phyloP scores from a whole-genome alignment of 768 basidiomycete genomes.

The Lanmaoa rubissima region DNA sequence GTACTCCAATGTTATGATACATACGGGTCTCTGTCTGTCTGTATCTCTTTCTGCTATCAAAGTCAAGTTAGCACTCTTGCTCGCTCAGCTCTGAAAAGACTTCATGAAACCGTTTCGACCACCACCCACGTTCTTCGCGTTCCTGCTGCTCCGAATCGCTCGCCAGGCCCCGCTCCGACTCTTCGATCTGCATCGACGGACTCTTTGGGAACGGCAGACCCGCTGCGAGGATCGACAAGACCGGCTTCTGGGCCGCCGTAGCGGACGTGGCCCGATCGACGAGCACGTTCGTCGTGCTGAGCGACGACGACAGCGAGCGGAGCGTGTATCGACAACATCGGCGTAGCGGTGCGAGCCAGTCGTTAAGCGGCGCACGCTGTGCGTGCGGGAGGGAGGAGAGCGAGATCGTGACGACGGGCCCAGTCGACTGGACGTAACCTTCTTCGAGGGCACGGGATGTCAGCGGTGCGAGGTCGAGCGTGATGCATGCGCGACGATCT shows the following conservation, averaged over 20 bases:
- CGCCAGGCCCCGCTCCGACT: conserved; percentile 28
- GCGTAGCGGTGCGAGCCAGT: conserved; percentile 53
- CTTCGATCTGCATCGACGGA: conserved; percentile 59
- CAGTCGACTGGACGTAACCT: conserved; percentile 34
- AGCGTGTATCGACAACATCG: conserved; percentile 50
- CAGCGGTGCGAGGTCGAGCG: conserved; percentile 53
- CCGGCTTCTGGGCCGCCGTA: conserved; percentile 33
- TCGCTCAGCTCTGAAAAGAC: conserved; percentile 54
- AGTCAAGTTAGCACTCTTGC: conserved; percentile 12
- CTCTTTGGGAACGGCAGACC: conserved; percentile 68
- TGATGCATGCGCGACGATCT: conserved; percentile 36
- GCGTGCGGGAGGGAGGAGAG: conserved; percentile 32
- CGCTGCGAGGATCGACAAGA: conserved; percentile 40
- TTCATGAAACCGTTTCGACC: conserved; percentile 65
- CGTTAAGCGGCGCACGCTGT: conserved; percentile 4
- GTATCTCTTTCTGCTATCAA: neutral
- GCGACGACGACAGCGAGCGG: conserved; percentile 38
- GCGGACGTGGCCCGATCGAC: conserved; percentile 28
- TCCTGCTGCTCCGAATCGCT: conserved; percentile 42
- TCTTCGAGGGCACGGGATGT: conserved; percentile 38
- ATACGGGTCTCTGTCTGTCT: neutral
- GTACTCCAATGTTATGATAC: conserved; percentile 1
- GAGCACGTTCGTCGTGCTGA: conserved; percentile 26
- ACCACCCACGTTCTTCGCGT: conserved; percentile 72
- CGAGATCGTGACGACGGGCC: conserved; percentile 35